Percentiles rank a stretch among this genome's conserved stretches.
Evolutionary conservation across 352 stramenopile genomes (phyloP).

Genomic region (Pythium phragmiticola): DNA sequence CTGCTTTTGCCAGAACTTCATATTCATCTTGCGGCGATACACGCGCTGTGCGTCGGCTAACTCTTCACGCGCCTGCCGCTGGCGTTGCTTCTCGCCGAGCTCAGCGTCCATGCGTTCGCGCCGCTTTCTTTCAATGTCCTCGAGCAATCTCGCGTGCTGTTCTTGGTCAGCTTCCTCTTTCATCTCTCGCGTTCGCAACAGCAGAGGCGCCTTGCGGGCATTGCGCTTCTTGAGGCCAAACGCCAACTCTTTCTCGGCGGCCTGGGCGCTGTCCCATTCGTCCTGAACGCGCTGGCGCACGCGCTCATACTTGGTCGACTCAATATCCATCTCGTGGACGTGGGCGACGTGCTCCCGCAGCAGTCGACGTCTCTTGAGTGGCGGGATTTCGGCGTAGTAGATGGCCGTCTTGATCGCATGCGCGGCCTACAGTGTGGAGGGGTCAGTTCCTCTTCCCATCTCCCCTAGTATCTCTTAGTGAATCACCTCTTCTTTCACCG

Average conservation of each 20-base stretch:
- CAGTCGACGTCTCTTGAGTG: slow-evolving; percentile 47
- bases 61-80: slow-evolving; percentile 20
- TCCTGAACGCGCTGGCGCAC: slow-evolving; percentile 43
- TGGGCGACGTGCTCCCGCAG: slow-evolving; percentile 60
- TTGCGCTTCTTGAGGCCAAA: slow-evolving; percentile 66
- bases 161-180: slow-evolving; percentile 49
- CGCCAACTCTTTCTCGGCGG: slow-evolving; percentile 38
- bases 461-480: not conserved
- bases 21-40: slow-evolving; percentile 50
- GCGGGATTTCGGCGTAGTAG: slow-evolving; percentile 60
- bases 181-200: slow-evolving; percentile 47
- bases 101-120: slow-evolving; percentile 36
- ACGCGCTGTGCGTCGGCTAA: slow-evolving; percentile 28
- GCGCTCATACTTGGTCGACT: slow-evolving; percentile 51
- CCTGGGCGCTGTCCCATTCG: slow-evolving; percentile 39
- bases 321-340: slow-evolving; percentile 59
- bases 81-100: slow-evolving; percentile 38
- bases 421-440: slow-evolving; percentile 30
- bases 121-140: slow-evolving; percentile 51
- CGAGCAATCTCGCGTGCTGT: slow-evolving; percentile 29
- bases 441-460: not conserved
- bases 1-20: slow-evolving; percentile 75
- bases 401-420: slow-evolving; percentile 40
- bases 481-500: slow-evolving; percentile 32
- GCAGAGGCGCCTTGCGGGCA: slow-evolving; percentile 46